Evolutionary conservation across 208 protist species (phyloP), one percentile per base, ranked within the genome.

Genomic region (Paratrypanosoma confusum): DNA sequence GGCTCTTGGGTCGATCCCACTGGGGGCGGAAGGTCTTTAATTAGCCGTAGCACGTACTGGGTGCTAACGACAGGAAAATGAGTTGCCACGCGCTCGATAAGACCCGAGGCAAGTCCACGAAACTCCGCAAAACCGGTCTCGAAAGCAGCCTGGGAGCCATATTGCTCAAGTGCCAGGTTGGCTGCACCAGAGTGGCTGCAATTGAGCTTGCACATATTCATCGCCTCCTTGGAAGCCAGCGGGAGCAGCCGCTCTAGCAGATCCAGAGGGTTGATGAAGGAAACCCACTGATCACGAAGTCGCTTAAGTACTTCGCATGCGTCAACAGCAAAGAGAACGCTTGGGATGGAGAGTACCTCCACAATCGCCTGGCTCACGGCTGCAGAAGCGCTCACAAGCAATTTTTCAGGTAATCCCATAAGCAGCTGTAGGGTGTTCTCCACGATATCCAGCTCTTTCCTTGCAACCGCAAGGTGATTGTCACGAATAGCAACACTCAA

Each of bases 51-150:
- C 13, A 78, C 48, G 53, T 73, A 83, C 47, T 69, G 55, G 39
- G 73, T 84, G 28, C 57, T 60, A 8, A 55, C 58, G 8, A 64
- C 54, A 6, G 81, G 72, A 17, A 68, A 53, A 25, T 71, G 43
- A 8, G 21, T 25, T 5, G 76, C 72, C n/a, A 80, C 45, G 5
- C 37, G 18, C 16, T 58, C 55, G 23, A 90, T 24, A 7, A 85
- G 22, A 14, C 55, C 47, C 18, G 61, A 65, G 14, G 53, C 56
- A 18, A 60, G 28, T 44, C 63, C 49, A 22, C 81, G 72, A 25
- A 85, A 76, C 43, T 84, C 70, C 21, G 60, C 48, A 44, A 86
- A 83, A 4, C 63, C 67, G 17, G 50, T 39, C 1, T 78, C 64
- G 43, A 72, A 90, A 2, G 71, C 31, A 14, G 59, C 65, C 14